Evolutionary conservation across 2,329 filamentous ascomycete genomes (phyloP).

Genomic region (Colletotrichum sp.): DNA sequence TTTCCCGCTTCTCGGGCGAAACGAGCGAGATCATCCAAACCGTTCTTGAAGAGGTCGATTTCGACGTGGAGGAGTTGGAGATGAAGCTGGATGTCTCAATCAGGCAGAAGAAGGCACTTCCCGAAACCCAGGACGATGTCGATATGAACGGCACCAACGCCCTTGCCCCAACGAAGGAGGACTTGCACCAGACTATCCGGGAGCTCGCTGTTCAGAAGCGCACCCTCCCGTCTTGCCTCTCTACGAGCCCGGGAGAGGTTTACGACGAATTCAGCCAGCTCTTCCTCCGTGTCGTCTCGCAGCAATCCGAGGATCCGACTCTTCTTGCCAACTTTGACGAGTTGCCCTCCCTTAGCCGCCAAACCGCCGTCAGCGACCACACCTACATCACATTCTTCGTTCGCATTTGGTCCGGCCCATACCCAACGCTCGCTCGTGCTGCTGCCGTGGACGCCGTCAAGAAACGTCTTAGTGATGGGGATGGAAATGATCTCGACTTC

Average conservation of each 20-base stretch:
- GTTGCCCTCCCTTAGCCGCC: conserved; percentile 58
- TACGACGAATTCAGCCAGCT: conserved; percentile 65
- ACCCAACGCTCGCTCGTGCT: conserved; percentile 71
- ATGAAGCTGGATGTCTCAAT: conserved; percentile 76
- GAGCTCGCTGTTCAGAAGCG: conserved; percentile 41
- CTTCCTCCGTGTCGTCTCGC: conserved; percentile 59
- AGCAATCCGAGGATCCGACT: conserved; percentile 41
- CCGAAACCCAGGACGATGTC: conserved; percentile 54
- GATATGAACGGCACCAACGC: conserved; percentile 49
- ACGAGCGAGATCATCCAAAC: conserved; percentile 68
- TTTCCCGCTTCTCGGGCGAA: conserved; percentile 65
- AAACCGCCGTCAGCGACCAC: conserved; percentile 61
- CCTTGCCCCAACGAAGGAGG: conserved; percentile 32
- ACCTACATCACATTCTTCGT: conserved; percentile 80
- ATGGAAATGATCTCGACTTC: conserved; percentile 64
- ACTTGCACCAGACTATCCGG: conserved; percentile 44
- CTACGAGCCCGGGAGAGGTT: conserved; percentile 52
- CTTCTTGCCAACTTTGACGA: conserved; percentile 58
- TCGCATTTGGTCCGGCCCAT: conserved; percentile 75
- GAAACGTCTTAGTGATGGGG: conserved; percentile 56
- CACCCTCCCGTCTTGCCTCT: conserved; percentile 56
- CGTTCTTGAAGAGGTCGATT: conserved; percentile 69
- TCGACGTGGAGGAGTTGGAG: conserved; percentile 78
- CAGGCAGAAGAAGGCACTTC: conserved; percentile 57
- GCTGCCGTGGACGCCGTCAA: conserved; percentile 72